Base-by-base conservation (phyloP, 495 filamentous ascomycete species). In the Penicillium bialowiezense region DNA sequence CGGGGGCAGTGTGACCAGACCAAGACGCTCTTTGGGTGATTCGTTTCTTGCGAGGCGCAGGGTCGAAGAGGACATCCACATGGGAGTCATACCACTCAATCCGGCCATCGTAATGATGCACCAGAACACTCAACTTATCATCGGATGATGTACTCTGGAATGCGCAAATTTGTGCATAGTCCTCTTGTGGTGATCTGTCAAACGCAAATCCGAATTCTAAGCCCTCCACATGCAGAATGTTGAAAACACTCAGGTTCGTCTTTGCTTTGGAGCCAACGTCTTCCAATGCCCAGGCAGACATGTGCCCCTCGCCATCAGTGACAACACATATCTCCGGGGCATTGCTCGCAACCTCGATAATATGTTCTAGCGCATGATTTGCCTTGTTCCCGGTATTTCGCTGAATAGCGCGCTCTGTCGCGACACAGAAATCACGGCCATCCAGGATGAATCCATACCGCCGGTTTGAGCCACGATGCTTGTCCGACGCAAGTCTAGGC, bases 201-300 rank as follows among this genome's bases (percentile, higher is more conserved):
- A 68, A 69, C 41, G 82, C 67, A 53, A 95, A 85, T 20, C 81
- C 79, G 29, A 95, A 73, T 41, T 83, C 74, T 44, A 88, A 62
- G 5, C 85, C 78, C 52, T 89, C 83, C 18, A 89, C 82, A 63
- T 96, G 88, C 5, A 90, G 84, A 57, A 97, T 82, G 56, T 95
- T 95, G 72, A 95, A 96, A 21, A 91, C 81, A 61, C 86, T 84
- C 32, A 83, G 76, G 2, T 79, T 77, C 52, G 84, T 80, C 52
- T 76, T 81, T 24, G 72, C 69, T 55, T 89, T 93, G 57, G 81
- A 84, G 14, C 90, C 89, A 19, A 97, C 78, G 60, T 91, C 90
- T 64, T 97, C 91, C 45, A 99, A 62, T 2, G 89, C 95, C 92
- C 92, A 96, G 0, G 91, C 93, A 38, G 88, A 90, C 89, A 97